Percentiles rank a stretch among this genome's conserved stretches.
Evolutionary conservation across 2,329 filamentous ascomycete genomes (phyloP).

Genomic region (Diaporthe nobilis): DNA sequence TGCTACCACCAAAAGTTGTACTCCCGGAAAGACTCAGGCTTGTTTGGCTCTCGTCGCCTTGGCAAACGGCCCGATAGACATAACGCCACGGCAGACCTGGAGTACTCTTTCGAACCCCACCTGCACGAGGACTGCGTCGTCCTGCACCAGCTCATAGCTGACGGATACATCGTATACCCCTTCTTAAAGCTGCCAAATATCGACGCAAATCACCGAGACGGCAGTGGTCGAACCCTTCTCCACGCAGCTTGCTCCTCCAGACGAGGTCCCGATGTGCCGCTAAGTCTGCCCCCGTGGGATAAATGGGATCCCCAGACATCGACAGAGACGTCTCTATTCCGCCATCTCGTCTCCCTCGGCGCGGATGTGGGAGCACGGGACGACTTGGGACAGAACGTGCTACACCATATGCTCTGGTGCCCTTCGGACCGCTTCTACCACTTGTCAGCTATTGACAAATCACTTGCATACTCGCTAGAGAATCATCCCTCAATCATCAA

Average conservation of each 20-base stretch:
- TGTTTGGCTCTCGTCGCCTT: background rate
- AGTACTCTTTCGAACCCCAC: background rate
- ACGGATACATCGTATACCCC: background rate
- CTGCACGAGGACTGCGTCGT: background rate
- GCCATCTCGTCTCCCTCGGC: slow-evolving; percentile 1
- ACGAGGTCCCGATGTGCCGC: slow-evolving; percentile 1
- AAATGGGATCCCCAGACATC: background rate
- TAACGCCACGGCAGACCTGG: background rate
- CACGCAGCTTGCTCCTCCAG: background rate
- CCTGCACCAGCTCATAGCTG: slow-evolving; percentile 1
- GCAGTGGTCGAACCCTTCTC: slow-evolving; percentile 1
- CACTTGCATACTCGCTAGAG: background rate
- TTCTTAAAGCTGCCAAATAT: slow-evolving; percentile 2
- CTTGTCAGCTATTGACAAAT: background rate
- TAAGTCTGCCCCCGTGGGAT: background rate
- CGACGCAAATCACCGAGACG: background rate
- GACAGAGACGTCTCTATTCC: background rate
- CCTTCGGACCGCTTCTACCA: background rate
- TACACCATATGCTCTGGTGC: background rate
- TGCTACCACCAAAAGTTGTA: background rate
- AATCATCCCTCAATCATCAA: background rate
- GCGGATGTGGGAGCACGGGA: background rate
- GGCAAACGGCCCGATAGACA: background rate
- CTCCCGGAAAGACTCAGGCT: background rate
- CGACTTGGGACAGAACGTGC: background rate